Evolutionary conservation across 129 eudicot species (phyloP).

Genomic region (Chrysanthemum seticuspe): DNA sequence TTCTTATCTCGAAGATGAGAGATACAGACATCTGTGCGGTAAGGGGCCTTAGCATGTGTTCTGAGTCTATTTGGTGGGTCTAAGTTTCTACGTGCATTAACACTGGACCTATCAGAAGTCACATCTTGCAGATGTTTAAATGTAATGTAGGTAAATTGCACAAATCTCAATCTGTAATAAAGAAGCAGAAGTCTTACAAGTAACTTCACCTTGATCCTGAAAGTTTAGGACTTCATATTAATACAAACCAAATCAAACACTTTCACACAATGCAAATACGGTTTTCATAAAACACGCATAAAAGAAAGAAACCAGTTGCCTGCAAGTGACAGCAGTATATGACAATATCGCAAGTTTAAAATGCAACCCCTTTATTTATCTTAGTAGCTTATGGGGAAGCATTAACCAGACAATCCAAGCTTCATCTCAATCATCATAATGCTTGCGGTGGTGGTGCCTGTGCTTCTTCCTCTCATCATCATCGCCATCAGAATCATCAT

Average conservation of each 20-base stretch:
- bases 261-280: constrained; percentile 11
- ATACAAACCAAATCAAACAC: constrained; percentile 14
- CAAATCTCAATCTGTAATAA: background rate
- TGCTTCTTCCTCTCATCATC: constrained; percentile 51
- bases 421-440: constrained; percentile 67
- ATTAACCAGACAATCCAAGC: constrained; percentile 22
- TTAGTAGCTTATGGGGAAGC: constrained; percentile 31
- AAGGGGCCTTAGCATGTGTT: background rate
- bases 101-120: background rate
- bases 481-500: constrained; percentile 54
- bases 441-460: constrained; percentile 63
- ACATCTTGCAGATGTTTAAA: background rate
- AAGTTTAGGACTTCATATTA: constrained; percentile 3
- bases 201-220: background rate
- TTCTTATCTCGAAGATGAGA: background rate
- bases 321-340: background rate
- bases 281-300: constrained; percentile 7
- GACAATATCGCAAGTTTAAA: constrained; percentile 4
- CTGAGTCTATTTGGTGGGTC: background rate
- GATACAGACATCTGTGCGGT: background rate
- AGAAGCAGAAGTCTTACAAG: background rate
- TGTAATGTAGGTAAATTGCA: no score
- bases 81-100: background rate
- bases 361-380: constrained; percentile 34
- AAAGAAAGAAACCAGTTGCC: constrained; percentile 24